phyloP scores from a whole-genome alignment of 352 stramenopile species.

The Globisporangium barbulae region DNA sequence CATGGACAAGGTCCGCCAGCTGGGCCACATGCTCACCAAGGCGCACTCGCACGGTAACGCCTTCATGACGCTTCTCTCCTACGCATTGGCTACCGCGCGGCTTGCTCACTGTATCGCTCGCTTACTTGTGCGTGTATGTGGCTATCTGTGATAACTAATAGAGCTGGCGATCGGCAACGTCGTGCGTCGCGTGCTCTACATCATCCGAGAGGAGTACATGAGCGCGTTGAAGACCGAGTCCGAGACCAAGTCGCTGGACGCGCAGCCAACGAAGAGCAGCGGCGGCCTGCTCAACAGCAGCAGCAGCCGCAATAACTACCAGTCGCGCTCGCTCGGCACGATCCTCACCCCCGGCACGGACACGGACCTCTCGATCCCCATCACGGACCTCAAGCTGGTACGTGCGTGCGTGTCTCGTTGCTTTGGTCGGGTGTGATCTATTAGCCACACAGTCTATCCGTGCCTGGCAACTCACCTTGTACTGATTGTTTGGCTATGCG shows the following conservation, averaged over 20 bases:
- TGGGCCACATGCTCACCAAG: slow-evolving; percentile 82
- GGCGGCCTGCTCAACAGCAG: slow-evolving; percentile 4
- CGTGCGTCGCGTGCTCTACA: slow-evolving; percentile 85
- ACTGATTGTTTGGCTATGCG: slow-evolving; percentile 10
- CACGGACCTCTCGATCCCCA: slow-evolving; percentile 78
- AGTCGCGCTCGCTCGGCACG: slow-evolving; percentile 69
- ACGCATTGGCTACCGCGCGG: not conserved
- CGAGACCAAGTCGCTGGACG: slow-evolving; percentile 15
- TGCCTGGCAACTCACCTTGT: not conserved
- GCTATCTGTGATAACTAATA: slow-evolving; percentile 7
- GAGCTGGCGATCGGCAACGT: slow-evolving; percentile 89
- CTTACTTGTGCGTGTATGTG: not conserved
- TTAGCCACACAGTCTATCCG: no score
- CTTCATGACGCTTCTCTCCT: not conserved
- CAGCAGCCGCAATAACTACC: slow-evolving; percentile 46
- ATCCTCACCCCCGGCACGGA: slow-evolving; percentile 81
- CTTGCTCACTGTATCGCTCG: not conserved
- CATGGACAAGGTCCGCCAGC: slow-evolving; percentile 77
- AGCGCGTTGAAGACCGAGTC: slow-evolving; percentile 63
- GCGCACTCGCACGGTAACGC: slow-evolving; percentile 60
- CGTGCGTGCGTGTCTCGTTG: slow-evolving; percentile 5
- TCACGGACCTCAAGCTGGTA: slow-evolving; percentile 79
- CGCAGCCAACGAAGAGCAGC: slow-evolving; percentile 9
- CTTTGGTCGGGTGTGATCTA: not conserved
- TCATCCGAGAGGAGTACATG: slow-evolving; percentile 86